Conservation (phyloP, 2,329 filamentous ascomycete genomes). For the Fusarium tanahbumbuense region DNA sequence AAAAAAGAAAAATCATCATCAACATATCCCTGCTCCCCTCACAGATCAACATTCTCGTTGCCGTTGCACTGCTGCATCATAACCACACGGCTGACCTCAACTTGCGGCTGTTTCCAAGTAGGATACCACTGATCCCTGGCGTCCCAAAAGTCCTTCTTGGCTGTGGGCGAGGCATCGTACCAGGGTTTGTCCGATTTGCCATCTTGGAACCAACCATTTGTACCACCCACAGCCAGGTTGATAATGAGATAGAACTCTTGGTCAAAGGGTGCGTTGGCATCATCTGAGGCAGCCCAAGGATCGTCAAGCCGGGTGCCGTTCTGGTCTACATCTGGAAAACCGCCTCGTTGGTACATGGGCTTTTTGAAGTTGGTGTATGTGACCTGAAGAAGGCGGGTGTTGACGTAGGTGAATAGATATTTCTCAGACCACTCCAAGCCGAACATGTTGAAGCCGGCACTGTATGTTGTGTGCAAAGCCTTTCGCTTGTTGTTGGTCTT, state of each 20-base stretch:
- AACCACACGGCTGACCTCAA: constrained; percentile 76
- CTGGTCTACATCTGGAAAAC: constrained; percentile 70
- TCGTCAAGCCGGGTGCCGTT: constrained; percentile 75
- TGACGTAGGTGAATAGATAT: constrained; percentile 88
- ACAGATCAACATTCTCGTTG: constrained; percentile 54
- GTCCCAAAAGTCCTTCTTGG: constrained; percentile 82
- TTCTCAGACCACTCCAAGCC: constrained; percentile 90
- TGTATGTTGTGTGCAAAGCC: constrained; percentile 80
- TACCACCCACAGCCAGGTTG: constrained; percentile 80
- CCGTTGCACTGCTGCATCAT: constrained; percentile 78
- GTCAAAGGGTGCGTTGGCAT: constrained; percentile 77
- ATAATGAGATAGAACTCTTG: constrained; percentile 80
- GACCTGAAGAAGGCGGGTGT: constrained; percentile 82
- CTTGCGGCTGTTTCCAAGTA: constrained; percentile 76
- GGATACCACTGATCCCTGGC: constrained; percentile 72
- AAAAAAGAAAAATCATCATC: background rate
- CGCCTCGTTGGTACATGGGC: constrained; percentile 75
- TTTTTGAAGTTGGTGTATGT: constrained; percentile 80
- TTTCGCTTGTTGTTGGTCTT: constrained; percentile 81
- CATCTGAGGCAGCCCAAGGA: constrained; percentile 72
- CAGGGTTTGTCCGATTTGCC: constrained; percentile 79
- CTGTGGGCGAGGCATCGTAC: constrained; percentile 74
- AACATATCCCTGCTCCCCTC: constrained; percentile 41
- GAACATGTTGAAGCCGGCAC: constrained; percentile 77
- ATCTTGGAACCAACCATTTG: constrained; percentile 87